Evolutionary conservation across 2,329 filamentous ascomycete species (phyloP).

Genomic region (Xylariaceae sp.): DNA sequence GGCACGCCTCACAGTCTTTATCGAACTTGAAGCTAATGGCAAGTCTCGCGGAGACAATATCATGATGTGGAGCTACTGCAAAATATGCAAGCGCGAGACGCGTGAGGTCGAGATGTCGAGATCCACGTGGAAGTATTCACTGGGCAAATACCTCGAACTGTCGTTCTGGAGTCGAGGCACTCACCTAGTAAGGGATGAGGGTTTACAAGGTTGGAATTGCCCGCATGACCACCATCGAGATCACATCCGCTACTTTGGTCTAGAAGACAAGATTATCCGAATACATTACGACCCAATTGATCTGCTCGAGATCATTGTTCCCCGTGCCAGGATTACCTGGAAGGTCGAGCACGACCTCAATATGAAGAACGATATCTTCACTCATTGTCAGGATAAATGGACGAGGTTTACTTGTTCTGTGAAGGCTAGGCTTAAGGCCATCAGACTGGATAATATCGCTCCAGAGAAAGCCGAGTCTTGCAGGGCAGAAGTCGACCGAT

Average conservation of each 20-base stretch:
- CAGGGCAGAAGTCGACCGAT: constrained; percentile 70
- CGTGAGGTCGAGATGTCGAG: constrained; percentile 87
- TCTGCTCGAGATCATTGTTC: constrained; percentile 89
- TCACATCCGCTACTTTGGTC: constrained; percentile 88
- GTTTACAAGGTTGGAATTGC: constrained; percentile 46
- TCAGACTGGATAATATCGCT: constrained; percentile 84
- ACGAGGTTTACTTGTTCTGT: constrained; percentile 85
- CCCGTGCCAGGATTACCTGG: constrained; percentile 86
- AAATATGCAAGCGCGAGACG: constrained; percentile 84
- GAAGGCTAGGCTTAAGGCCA: constrained; percentile 74
- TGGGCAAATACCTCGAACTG: constrained; percentile 96
- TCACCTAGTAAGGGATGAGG: constrained; percentile 62
- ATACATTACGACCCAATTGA: constrained; percentile 92
- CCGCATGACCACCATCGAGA: constrained; percentile 89
- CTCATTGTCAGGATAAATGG: constrained; percentile 73
- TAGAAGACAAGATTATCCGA: constrained; percentile 75
- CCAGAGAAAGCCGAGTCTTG: constrained; percentile 82
- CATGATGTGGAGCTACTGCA: constrained; percentile 97
- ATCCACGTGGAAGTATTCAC: constrained; percentile 95
- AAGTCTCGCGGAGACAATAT: constrained; percentile 57
- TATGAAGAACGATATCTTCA: constrained; percentile 88
- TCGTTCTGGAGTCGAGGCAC: constrained; percentile 91
- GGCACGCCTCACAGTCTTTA: constrained; percentile 85
- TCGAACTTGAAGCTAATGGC: constrained; percentile 60
- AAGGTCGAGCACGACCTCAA: constrained; percentile 92